Evolutionary conservation across 2,329 filamentous ascomycete genomes (phyloP), one percentile per base, ranked within the genome.

Genomic region (Rhinocladiella mackenziei): DNA sequence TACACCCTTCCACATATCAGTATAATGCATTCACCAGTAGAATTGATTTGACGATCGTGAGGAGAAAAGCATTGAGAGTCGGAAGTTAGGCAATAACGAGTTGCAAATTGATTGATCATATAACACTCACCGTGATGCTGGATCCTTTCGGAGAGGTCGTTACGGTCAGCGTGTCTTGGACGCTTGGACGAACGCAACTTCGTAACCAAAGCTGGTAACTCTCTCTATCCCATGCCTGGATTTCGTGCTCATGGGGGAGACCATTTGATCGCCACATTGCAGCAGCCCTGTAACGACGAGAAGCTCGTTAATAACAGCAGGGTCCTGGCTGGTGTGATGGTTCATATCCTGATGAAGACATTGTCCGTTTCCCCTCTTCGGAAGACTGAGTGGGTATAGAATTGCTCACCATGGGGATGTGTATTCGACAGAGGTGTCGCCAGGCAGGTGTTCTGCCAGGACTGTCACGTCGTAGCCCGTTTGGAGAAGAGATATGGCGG

Each of bases 181-280:
- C 5, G 3, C n/a, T 33, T 33, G n/a, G 30, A 33, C 30, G 30
- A 17, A 33, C n/a, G n/a, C 19, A 25, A 23, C 11, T 25, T 2
- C 35, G 20, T 4, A 38, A 17, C 35, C 35, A 38, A 15, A 13
- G 11, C n/a, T 23, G 19, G 35, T 38, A 38, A 26, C 35, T 38
- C 20, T 38, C 19, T 14, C 22, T 38, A 15, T 38, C 35, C 35
- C 35, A 38, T 25, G 6, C 18, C 22, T 38, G 35, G 7, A 38
- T 38, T 17, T 38, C 19, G 6, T 14, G 18, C 35, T 38, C 35
- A 25, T 38, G 11, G 5, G 35, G 35, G 5, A 38, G 35, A 14
- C 11, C 35, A 38, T 38, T 38, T 25, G 35, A 38, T 15, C 35
- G 35, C 35, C 35, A 38, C 20, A 38, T 38, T 14, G 35, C 35